These are phyloP conservation scores for Rhizopogon rudus DNA, from an alignment of 768 basidiomycete genomes.

Conservation along the genomic window DNA sequence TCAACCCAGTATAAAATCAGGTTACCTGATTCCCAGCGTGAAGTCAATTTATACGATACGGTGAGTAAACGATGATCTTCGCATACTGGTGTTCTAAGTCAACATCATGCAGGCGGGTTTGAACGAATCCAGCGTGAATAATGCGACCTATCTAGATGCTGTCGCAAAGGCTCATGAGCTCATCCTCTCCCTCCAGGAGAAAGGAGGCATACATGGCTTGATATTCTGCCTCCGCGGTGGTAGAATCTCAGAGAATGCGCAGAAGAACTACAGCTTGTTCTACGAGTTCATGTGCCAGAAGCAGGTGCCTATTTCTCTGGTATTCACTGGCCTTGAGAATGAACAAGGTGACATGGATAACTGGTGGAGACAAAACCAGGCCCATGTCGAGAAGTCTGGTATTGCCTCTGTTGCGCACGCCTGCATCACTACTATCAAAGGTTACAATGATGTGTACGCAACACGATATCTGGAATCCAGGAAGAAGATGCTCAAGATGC, in stretches of 20 bases:
- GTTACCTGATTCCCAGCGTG: neutral
- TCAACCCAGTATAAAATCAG: neutral
- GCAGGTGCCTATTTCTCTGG: constrained; percentile 26
- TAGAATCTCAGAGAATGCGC: constrained; percentile 22
- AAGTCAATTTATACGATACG: neutral
- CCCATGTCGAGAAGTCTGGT: constrained; percentile 14
- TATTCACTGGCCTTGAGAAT: constrained; percentile 31
- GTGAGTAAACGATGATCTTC: neutral
- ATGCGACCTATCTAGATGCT: constrained; percentile 17
- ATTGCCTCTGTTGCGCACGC: constrained; percentile 25
- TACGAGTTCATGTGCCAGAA: constrained; percentile 27
- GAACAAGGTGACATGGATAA: constrained; percentile 27
- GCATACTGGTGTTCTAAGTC: neutral
- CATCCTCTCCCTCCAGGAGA: constrained; percentile 25
- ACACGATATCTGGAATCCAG: constrained; percentile 14
- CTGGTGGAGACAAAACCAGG: constrained; percentile 28
- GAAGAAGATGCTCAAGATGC: constrained; percentile 16
- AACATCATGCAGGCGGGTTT: constrained; percentile 12
- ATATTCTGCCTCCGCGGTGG: constrained; percentile 26
- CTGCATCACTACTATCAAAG: constrained; percentile 22
- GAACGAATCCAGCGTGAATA: constrained; percentile 22
- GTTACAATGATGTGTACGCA: neutral
- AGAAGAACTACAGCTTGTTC: constrained; percentile 28
- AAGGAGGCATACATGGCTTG: constrained; percentile 35
- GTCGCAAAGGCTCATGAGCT: constrained; percentile 27